A percentile compares a stretch with the other conserved stretches of the same genome.
Conservation (phyloP, 257 asterid species). For the Orobanche coerulescens region DNA sequence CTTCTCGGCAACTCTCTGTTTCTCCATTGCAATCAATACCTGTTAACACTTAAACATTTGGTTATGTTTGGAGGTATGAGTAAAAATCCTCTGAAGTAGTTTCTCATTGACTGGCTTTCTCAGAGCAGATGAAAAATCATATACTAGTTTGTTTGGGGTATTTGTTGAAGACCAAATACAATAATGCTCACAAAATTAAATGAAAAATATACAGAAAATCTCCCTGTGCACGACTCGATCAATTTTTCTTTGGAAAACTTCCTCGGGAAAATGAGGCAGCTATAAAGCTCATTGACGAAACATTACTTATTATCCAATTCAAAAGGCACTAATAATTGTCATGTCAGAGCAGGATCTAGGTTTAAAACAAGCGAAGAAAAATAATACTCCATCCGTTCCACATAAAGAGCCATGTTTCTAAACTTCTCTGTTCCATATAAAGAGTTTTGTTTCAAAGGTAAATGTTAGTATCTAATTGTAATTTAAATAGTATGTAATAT, state of each 20-base stretch:
- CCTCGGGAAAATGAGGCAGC: conserved; percentile 1
- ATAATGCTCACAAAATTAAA: neutral
- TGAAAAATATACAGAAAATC: neutral
- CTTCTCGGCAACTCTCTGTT: conserved; percentile 86
- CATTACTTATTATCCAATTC: neutral
- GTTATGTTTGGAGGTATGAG: neutral
- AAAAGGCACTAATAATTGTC: neutral
- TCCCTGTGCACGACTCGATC: conserved; percentile 10
- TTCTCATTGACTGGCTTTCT: neutral
- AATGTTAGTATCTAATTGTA: no score
- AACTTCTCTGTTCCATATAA: no score
- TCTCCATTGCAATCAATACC: conserved; percentile 95
- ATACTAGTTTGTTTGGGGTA: neutral
- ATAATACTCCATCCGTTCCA: neutral
- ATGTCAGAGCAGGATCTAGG: neutral
- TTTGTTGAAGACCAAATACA: neutral
- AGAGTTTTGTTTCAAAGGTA: no score
- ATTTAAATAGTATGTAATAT: no score
- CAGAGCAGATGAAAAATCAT: neutral
- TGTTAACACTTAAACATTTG: conserved; percentile 17
- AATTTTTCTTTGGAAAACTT: neutral
- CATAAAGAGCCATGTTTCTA: no score
- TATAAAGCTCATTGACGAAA: neutral
- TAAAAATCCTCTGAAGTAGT: neutral
- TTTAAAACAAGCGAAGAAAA: conserved; percentile 9